A percentile compares a stretch with the other conserved stretches of the same genome.
Conservation (phyloP, 2,329 filamentous ascomycete genomes). For the Ascochyta pisi region DNA sequence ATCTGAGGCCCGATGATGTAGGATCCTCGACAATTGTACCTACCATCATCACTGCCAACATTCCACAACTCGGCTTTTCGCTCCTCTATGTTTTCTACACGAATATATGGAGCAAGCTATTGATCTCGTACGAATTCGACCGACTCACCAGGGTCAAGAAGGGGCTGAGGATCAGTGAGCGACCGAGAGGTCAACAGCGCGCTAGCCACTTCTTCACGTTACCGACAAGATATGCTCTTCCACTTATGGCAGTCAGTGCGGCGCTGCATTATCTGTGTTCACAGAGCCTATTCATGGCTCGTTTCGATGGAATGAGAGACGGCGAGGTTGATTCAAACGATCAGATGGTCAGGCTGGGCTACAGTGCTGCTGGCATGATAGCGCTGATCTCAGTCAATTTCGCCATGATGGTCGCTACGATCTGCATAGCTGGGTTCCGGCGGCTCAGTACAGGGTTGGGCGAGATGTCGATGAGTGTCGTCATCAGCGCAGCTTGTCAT, state of each 20-base stretch:
- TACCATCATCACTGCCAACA: conserved; percentile 51
- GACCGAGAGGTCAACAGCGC: conserved; percentile 46
- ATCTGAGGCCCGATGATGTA: conserved; percentile 12
- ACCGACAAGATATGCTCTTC: conserved; percentile 47
- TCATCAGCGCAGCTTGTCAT: conserved; percentile 37
- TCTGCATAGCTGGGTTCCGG: conserved; percentile 65
- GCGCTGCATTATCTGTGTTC: conserved; percentile 54
- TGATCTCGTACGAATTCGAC: conserved; percentile 57
- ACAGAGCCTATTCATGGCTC: conserved; percentile 51
- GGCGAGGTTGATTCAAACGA: conserved; percentile 11
- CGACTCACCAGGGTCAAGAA: conserved; percentile 45
- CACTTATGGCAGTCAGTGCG: conserved; percentile 44
- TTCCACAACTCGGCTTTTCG: conserved; percentile 56
- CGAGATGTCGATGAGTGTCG: conserved; percentile 70
- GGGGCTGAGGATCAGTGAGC: conserved; percentile 46
- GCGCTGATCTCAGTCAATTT: conserved; percentile 22
- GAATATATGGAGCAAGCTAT: conserved; percentile 42
- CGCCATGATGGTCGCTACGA: conserved; percentile 18
- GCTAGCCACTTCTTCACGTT: conserved; percentile 51
- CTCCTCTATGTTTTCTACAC: conserved; percentile 56
- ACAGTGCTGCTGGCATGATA: conserved; percentile 25
- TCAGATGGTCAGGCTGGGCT: conserved; percentile 26
- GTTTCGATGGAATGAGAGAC: conserved; percentile 28
- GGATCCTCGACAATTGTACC: conserved; percentile 20
- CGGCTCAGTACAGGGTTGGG: conserved; percentile 74